Base-by-base conservation (phyloP, 2,329 filamentous ascomycete genomes). In the Trichoderma arundinaceum region DNA sequence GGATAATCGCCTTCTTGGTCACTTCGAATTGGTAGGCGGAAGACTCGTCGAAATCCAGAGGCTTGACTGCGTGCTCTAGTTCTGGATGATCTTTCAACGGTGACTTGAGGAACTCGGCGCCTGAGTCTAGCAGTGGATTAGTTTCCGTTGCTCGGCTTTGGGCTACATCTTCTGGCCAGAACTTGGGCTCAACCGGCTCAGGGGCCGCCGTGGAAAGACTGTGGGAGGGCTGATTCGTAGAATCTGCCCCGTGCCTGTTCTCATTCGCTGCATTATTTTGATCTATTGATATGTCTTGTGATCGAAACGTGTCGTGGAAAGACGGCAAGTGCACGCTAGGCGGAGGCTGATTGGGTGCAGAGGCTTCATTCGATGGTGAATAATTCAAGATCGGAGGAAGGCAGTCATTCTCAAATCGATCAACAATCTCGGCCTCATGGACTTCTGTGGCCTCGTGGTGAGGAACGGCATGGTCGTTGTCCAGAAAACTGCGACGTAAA, bases 91-190 rank as follows among this genome's bases (percentile, higher is more conserved):
- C 69, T 15, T 61, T 59, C 0, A 57, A 71, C 0, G 71, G 66
- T 35, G 76, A 56, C 1, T 56, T 73, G 10, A 79, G 71, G 56
- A 80, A 79, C 17, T 71, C 70, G 3, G 73, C 71, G 12, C 76
- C 77, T 12, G 77, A 75, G 3, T 67, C 57, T 28, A 72, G 69
- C 69, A 75, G 74, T 8, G 66, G 58, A 22, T 63, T 64, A 8
- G 69, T 44, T 12, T 58, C 52, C 6, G 53, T 58, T 35, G 62
- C 62, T 43, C 53, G 43, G 32, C 56, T 54, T 13, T 52, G 53
- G n/a, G 62, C 62, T 38, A 59, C 44, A 6, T 65, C 52, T 7
- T 52, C 46, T 41, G 33, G 38, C 53, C 52, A 65, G 22, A 53
- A 43, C 22, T 22, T 65, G 8, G 44, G n/a, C 32, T 48, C 43